phyloP scores from a whole-genome alignment of 768 basidiomycete genomes.

The Kwoniella bestiolae region DNA sequence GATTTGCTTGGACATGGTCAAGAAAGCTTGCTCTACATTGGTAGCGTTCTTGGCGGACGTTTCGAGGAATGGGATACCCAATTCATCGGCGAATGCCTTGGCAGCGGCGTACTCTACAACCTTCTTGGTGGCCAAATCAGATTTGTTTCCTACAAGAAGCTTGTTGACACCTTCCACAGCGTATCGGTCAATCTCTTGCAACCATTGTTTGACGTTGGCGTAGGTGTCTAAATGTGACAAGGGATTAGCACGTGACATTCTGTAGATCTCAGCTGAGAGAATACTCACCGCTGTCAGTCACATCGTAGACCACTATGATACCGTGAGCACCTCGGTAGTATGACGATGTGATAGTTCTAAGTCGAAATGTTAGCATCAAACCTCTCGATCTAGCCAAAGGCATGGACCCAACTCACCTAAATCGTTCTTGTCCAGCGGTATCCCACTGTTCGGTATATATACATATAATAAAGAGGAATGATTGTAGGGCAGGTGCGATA shows the following conservation, averaged over 20 bases:
- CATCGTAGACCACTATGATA: constrained; percentile 65
- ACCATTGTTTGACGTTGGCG: constrained; percentile 90
- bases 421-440: constrained; percentile 95
- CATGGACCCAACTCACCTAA: constrained; percentile 11
- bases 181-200: constrained; percentile 96
- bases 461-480: constrained; percentile 15
- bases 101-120: constrained; percentile 56
- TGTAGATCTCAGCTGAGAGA: not conserved
- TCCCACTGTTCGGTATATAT: constrained; percentile 74
- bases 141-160: constrained; percentile 98
- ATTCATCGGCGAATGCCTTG: constrained; percentile 81
- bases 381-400: not conserved
- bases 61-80: constrained; percentile 95
- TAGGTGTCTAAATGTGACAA: constrained; percentile 25
- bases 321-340: constrained; percentile 99
- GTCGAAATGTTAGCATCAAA: constrained; percentile 50
- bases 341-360: constrained; percentile 96
- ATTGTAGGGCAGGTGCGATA: constrained; percentile 20
- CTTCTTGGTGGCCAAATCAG: constrained; percentile 95
- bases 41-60: constrained; percentile 97
- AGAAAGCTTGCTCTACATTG: constrained; percentile 98
- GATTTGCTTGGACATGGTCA: constrained; percentile 84
- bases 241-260: not conserved
- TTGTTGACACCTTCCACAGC: constrained; percentile 99
- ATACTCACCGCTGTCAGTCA: constrained; percentile 49